Percentiles rank a stretch among this genome's conserved stretches.
Conservation (phyloP, 1,139 yeast species). For the Tardiomyces blankii region DNA sequence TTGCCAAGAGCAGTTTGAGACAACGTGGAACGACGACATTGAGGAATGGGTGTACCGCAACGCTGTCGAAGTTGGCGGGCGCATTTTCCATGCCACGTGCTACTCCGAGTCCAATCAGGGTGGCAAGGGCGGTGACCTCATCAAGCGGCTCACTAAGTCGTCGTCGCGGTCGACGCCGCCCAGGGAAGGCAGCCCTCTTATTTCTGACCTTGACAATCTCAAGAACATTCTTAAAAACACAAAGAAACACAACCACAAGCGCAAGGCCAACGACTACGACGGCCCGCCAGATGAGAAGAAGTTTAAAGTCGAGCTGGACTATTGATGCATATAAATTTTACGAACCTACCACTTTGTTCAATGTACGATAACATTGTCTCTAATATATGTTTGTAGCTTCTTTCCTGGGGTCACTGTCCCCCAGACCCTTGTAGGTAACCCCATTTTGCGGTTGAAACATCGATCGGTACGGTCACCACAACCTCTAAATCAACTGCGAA, state of each 20-base stretch:
- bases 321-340: not conserved
- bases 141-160: not conserved
- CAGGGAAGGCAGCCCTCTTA: not conserved
- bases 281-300: not conserved
- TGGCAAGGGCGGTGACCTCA: not conserved
- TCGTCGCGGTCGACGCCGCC: not conserved
- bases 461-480: too few relatives aligned
- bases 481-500: too few relatives aligned
- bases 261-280: not conserved
- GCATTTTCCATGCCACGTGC: constrained; percentile 75
- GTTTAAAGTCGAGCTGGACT: not conserved
- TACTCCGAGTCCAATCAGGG: constrained; percentile 50
- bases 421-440: too few relatives aligned
- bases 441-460: too few relatives aligned
- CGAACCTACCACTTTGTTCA: not conserved
- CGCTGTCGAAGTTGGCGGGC: constrained; percentile 59
- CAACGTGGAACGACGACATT: constrained; percentile 74
- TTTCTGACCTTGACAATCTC: not conserved
- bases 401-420: too few relatives aligned
- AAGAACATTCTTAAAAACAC: not conserved
- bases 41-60: constrained; percentile 97
- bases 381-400: too few relatives aligned
- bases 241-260: not conserved
- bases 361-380: not conserved
- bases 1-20: constrained; percentile 73